A percentile compares a stretch with the other conserved stretches of the same genome.
These are phyloP conservation scores for Phytophthora multivora DNA, from an alignment of 352 stramenopile genomes.

Conservation along the genomic window DNA sequence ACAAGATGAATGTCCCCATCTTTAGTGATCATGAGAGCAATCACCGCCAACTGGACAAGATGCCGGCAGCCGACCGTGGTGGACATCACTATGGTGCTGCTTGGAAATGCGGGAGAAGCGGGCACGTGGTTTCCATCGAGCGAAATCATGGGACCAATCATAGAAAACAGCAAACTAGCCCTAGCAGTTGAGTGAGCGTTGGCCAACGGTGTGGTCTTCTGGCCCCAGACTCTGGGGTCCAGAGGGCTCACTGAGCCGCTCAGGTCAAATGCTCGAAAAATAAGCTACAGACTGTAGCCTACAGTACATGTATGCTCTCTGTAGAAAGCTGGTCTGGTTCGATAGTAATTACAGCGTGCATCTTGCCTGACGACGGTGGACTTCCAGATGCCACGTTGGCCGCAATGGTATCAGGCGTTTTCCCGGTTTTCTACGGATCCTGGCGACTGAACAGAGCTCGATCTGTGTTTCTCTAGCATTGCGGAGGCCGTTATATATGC, in stretches of 20 bases:
- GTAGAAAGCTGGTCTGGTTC: neutral
- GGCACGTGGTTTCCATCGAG: neutral
- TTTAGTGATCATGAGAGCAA: neutral
- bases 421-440: slow-evolving; percentile 1
- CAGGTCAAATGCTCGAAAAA: slow-evolving; percentile 1
- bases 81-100: neutral
- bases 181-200: too few species aligned
- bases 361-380: neutral
- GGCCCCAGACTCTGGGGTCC: neutral
- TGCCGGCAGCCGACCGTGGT: neutral
- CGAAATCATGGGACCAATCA: neutral
- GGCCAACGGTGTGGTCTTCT: neutral
- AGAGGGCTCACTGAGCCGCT: too few species aligned
- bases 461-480: neutral
- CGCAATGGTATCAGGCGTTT: slow-evolving; percentile 1
- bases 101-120: neutral
- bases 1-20: neutral
- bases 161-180: too few species aligned
- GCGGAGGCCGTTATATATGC: neutral
- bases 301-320: too few species aligned
- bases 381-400: neutral
- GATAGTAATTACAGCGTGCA: too few species aligned
- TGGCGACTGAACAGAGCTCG: neutral
- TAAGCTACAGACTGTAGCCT: too few species aligned
- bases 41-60: neutral